phyloP scores from a whole-genome alignment of 2,329 filamentous ascomycete genomes.

The Ophiognomonia clavigignenti-juglandacearum region DNA sequence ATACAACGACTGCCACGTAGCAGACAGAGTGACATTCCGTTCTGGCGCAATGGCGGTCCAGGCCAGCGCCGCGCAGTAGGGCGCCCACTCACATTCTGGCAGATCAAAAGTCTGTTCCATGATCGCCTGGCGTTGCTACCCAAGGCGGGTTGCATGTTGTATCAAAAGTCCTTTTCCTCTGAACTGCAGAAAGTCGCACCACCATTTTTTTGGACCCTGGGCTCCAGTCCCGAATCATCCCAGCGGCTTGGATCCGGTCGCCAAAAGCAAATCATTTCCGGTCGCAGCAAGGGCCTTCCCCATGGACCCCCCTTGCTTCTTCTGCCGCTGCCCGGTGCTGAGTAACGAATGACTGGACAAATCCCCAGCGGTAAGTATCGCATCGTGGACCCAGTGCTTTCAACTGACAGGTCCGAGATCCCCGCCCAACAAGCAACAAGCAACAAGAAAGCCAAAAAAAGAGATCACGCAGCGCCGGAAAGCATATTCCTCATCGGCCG shows the following conservation, averaged over 20 bases:
- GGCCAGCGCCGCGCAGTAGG: neutral
- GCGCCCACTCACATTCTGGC: neutral
- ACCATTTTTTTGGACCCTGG: too few species aligned
- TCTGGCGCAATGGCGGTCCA: too few species aligned
- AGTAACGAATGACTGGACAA: constrained; percentile 11
- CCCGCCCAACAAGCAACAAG: too few species aligned
- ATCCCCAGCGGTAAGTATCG: too few species aligned
- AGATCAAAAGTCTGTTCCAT: neutral
- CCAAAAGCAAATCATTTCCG: constrained; percentile 4
- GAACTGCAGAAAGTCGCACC: too few species aligned
- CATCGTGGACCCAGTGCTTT: neutral
- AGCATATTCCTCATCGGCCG: neutral
- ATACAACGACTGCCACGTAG: too few species aligned
- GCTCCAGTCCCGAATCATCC: constrained; percentile 8
- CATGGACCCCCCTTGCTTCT: constrained; percentile 3
- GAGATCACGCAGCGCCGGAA: too few species aligned
- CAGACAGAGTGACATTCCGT: too few species aligned
- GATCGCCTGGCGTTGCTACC: constrained; percentile 5
- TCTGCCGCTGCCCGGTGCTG: constrained; percentile 7
- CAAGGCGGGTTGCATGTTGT: neutral
- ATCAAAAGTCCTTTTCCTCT: constrained; percentile 2
- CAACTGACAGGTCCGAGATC: neutral
- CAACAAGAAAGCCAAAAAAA: too few species aligned
- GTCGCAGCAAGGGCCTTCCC: neutral
- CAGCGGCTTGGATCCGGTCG: constrained; percentile 15